These are phyloP conservation scores for Stephania yunnanensis DNA, from an alignment of 164 flowering plant species.

Conservation along the genomic window DNA sequence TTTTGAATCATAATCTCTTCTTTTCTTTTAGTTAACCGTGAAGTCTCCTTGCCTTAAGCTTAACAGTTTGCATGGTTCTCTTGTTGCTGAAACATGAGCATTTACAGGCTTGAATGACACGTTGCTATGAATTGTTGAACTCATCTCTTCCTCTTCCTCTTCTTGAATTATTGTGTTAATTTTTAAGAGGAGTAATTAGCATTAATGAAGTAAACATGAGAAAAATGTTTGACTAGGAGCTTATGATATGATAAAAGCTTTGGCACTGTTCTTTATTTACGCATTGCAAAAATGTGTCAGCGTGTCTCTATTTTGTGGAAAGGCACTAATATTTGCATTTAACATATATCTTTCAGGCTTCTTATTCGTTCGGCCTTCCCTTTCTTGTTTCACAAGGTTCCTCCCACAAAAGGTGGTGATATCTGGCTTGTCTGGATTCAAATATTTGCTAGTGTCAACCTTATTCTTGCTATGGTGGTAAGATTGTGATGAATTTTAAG, in stretches of 20 bases:
- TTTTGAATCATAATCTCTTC: too few species aligned
- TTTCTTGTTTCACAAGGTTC: conserved; percentile 51
- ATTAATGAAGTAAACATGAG: too few species aligned
- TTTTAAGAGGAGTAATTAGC: too few species aligned
- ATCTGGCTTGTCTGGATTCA: conserved; percentile 70
- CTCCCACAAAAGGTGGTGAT: conserved; percentile 47
- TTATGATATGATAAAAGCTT: background rate
- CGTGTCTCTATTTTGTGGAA: background rate
- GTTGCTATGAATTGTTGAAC: background rate
- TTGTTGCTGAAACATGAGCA: background rate
- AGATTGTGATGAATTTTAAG: conserved; percentile 3
- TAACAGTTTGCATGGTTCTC: too few species aligned
- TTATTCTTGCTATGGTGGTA: conserved; percentile 68
- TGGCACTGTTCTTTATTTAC: background rate
- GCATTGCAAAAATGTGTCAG: background rate
- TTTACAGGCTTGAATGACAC: background rate
- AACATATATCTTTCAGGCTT: conserved; percentile 38
- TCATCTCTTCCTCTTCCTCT: background rate
- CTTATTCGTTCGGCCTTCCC: conserved; percentile 43
- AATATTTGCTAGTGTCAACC: conserved; percentile 67
- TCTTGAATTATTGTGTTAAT: too few species aligned
- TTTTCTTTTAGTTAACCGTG: too few species aligned
- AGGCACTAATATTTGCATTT: background rate
- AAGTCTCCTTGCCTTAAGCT: too few species aligned
- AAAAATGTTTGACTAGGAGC: background rate